Percentiles rank a stretch among this genome's conserved stretches.
Evolutionary conservation across 2,329 filamentous ascomycete genomes (phyloP).

Genomic region (Claviceps arundinis): DNA sequence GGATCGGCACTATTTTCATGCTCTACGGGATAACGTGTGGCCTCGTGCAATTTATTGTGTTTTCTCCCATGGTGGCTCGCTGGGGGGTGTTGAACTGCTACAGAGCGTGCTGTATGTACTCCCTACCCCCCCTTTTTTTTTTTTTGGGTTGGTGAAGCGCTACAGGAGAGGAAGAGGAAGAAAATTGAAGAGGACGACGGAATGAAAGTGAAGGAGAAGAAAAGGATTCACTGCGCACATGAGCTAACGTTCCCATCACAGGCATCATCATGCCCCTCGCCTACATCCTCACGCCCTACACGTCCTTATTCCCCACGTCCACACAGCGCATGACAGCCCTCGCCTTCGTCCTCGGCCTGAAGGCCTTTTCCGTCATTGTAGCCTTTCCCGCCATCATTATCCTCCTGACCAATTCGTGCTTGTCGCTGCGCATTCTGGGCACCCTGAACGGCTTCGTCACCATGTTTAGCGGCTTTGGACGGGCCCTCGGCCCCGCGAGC

Average conservation of each 20-base stretch:
- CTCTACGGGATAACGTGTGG: constrained; percentile 69
- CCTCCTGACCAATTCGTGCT: constrained; percentile 75
- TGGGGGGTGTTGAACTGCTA: constrained; percentile 67
- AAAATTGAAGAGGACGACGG: too few relatives aligned
- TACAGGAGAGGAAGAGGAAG: too few relatives aligned
- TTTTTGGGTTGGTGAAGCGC: too few relatives aligned
- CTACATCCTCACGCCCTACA: constrained; percentile 74
- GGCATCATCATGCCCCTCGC: constrained; percentile 56
- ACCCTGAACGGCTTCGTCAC: constrained; percentile 88
- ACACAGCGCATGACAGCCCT: constrained; percentile 45
- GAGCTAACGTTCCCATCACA: constrained; percentile 9
- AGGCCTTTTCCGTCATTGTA: constrained; percentile 65
- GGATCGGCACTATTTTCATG: constrained; percentile 78
- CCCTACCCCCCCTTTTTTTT: neutral
- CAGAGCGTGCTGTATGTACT: constrained; percentile 40
- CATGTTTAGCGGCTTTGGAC: constrained; percentile 64
- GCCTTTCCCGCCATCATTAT: constrained; percentile 86
- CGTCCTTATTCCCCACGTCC: constrained; percentile 43
- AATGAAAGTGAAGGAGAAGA: too few relatives aligned
- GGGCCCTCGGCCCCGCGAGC: constrained; percentile 65
- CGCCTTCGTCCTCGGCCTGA: constrained; percentile 55
- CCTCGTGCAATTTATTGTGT: constrained; percentile 73
- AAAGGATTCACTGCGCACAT: too few relatives aligned
- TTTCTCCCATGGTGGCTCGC: constrained; percentile 58
- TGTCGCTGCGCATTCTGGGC: constrained; percentile 60